A percentile compares a stretch with the other conserved stretches of the same genome.
Evolutionary conservation across 2,329 filamentous ascomycete genomes (phyloP).

Genomic region (Coniochaeta hoffmannii): DNA sequence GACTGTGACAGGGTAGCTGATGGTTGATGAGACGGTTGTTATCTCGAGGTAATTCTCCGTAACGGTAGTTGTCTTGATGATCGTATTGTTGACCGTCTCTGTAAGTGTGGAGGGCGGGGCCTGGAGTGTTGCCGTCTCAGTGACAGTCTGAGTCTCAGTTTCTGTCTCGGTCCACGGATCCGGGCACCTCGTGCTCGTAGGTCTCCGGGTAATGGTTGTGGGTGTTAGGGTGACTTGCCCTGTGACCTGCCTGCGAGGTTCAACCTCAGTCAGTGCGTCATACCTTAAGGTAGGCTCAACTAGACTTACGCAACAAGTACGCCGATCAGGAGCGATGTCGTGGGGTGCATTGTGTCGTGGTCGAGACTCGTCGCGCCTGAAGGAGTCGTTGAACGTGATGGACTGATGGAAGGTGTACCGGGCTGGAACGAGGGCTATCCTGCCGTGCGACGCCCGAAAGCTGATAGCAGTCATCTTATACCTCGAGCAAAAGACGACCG

Average conservation of each 20-base stretch:
- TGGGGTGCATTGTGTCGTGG: constrained; percentile 8
- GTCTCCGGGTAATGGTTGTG: constrained; percentile 9
- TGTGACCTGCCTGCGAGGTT: constrained; percentile 7
- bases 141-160: constrained; percentile 6
- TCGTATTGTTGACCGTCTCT: neutral
- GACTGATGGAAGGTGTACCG: neutral
- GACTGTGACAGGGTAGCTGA: constrained; percentile 1
- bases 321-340: constrained; percentile 5
- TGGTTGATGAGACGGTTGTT: constrained; percentile 1
- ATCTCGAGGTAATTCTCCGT: neutral
- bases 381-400: no score
- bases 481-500: neutral
- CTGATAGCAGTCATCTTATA: neutral
- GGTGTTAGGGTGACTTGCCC: constrained; percentile 15
- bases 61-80: constrained; percentile 4
- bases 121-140: neutral
- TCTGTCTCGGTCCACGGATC: constrained; percentile 10
- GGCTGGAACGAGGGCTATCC: neutral
- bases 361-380: neutral
- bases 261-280: neutral
- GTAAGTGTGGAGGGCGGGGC: neutral
- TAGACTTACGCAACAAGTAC: constrained; percentile 9
- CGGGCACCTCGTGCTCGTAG: constrained; percentile 4
- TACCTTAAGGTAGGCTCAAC: no score
- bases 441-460: no score